Percentiles rank a stretch among this genome's conserved stretches.
Evolutionary conservation across 345 rosid species (phyloP).

Genomic region (Camelina hispida): DNA sequence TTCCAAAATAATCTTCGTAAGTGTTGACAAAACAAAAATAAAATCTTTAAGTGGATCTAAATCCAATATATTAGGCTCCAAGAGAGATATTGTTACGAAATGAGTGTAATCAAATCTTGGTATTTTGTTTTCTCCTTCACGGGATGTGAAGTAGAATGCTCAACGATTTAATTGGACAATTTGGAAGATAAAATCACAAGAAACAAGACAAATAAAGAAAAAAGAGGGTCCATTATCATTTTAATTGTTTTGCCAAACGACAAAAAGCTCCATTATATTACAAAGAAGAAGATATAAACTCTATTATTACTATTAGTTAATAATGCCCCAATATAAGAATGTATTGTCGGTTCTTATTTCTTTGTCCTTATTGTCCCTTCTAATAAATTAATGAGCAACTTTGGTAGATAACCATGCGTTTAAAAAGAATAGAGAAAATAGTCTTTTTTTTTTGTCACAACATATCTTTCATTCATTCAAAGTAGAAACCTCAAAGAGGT

Average conservation of each 20-base stretch:
- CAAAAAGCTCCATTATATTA: constrained; percentile 25
- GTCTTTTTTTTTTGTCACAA: too few relatives aligned
- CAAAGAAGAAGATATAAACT: constrained; percentile 23
- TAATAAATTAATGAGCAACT: not conserved
- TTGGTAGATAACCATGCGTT: too few relatives aligned
- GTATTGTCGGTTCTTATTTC: constrained; percentile 29
- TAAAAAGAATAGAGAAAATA: too few relatives aligned
- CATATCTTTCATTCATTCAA: too few relatives aligned
- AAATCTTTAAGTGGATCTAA: constrained; percentile 3
- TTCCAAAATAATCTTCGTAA: not conserved
- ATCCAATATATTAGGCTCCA: not conserved
- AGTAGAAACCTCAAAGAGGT: too few relatives aligned
- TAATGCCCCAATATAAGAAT: constrained; percentile 26
- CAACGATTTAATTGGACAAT: constrained; percentile 20
- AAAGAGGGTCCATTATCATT: constrained; percentile 23
- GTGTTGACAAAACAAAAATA: not conserved
- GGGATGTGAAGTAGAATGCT: constrained; percentile 28
- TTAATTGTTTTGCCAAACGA: constrained; percentile 28
- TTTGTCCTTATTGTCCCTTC: constrained; percentile 27
- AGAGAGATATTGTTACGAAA: not conserved
- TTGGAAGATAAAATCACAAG: constrained; percentile 27
- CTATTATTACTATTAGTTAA: not conserved
- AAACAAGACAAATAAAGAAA: constrained; percentile 27
- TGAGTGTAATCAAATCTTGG: constrained; percentile 1
- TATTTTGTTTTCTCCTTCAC: constrained; percentile 19